These are phyloP conservation scores for Umbelopsis sp. DNA, from an alignment of 371 early-diverging fungal genomes.

Conservation along the genomic window DNA sequence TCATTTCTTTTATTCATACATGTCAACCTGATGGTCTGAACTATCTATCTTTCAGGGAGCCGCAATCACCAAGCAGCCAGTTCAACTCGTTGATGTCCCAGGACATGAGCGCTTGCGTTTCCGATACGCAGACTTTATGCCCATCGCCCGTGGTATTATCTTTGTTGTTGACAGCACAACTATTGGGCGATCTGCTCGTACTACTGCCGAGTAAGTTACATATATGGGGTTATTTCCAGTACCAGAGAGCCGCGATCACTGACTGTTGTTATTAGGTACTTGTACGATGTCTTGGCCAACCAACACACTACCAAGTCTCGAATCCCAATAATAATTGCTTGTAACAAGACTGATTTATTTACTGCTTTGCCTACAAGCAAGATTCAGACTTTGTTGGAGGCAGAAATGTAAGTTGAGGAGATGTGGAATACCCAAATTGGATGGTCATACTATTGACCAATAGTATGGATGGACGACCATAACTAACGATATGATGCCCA, in stretches of 20 bases:
- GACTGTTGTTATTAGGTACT: conserved; percentile 36
- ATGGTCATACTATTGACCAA: too few species aligned
- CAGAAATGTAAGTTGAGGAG: conserved; percentile 69
- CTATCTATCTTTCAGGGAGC: background rate
- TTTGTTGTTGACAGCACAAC: conserved; percentile 82
- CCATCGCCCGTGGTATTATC: conserved; percentile 71
- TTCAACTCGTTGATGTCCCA: conserved; percentile 84
- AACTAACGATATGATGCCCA: background rate
- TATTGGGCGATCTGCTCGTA: conserved; percentile 49
- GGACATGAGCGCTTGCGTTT: conserved; percentile 86
- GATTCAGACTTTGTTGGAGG: conserved; percentile 68
- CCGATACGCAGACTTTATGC: conserved; percentile 70
- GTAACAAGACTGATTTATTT: conserved; percentile 84
- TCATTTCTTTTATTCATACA: background rate
- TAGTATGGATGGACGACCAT: too few species aligned
- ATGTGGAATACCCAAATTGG: background rate
- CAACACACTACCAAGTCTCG: conserved; percentile 53
- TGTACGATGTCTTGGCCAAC: conserved; percentile 80
- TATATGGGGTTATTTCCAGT: background rate
- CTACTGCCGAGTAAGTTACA: conserved; percentile 59
- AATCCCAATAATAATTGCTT: conserved; percentile 73
- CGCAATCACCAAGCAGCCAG: conserved; percentile 32
- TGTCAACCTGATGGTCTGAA: background rate
- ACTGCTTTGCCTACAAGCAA: conserved; percentile 68
- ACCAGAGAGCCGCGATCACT: background rate